Evolutionary conservation across 1,284 basidiomycete genomes (phyloP), one percentile per base, ranked within the genome.

Genomic region (Paramarasmius palmivorus): DNA sequence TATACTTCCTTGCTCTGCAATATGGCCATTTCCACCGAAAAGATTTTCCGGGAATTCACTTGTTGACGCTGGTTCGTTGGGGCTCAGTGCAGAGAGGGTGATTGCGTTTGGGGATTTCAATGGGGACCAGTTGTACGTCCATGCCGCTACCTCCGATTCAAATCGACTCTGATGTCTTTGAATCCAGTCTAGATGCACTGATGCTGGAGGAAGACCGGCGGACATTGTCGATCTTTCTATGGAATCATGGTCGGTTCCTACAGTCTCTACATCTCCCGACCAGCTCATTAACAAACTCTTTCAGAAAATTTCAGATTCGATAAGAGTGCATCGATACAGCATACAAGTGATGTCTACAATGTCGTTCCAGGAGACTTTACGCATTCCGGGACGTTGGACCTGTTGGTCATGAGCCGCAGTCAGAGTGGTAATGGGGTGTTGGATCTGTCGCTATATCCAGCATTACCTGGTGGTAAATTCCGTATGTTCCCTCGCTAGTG

Each of bases 41-140:
- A 79, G 92, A 39, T 97, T 95, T 75, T 86, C 82, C n/a, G 84
- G 88, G 50, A 95, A 96, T 63, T 83, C 89, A 0, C 78, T 98
- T 44, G 77, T 97, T 56, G 77, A 85, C 59, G 88, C 93, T 1
- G 95, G 94, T 1, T 72, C 83, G 0, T 77, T 97, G 61, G 95
- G 95, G 1, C 73, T 99, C 17, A 78, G 76, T n/a, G 79, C 84
- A 37, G 84, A 83, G 20, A 81, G 90, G 53, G 80, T 97, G 25
- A 80, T 92, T 46, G 95, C 95, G 1, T 90, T 95, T 64, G 96
- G 93, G 26, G 96, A 99, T 73, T 95, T 93, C 69, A 88, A 98
- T 67, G 95, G 92, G 4, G 95, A 98, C 69, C 94, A 97, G 67
- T 92, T 92, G 93, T 96, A 41, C 42, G 22, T 37, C 52, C 38